phyloP scores from a whole-genome alignment of 768 basidiomycete genomes.

The Mycena amicta region DNA sequence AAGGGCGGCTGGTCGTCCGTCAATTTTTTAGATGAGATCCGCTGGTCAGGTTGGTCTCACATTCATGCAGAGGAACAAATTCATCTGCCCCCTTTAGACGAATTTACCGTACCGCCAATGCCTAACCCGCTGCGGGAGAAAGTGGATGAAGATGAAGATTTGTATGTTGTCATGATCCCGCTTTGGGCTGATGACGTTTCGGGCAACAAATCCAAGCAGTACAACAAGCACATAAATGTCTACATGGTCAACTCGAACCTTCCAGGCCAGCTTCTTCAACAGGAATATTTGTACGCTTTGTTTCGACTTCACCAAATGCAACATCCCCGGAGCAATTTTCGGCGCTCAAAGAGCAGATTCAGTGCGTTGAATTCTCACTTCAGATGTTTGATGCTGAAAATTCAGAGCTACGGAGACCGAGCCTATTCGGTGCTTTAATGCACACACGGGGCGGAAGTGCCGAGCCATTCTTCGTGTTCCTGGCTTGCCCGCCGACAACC shows the following conservation, averaged over 20 bases:
- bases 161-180: background rate
- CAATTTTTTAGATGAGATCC: too few species aligned
- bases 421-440: conserved; percentile 13
- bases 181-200: conserved; percentile 34
- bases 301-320: conserved; percentile 36
- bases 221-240: conserved; percentile 37
- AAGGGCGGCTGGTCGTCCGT: too few species aligned
- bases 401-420: conserved; percentile 9
- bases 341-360: conserved; percentile 6
- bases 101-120: background rate
- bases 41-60: too few species aligned
- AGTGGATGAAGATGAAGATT: background rate
- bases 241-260: conserved; percentile 37
- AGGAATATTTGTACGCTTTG: conserved; percentile 33
- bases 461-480: conserved; percentile 6
- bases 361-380: too few species aligned
- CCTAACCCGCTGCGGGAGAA: background rate
- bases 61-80: too few species aligned
- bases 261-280: conserved; percentile 31
- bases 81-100: too few species aligned
- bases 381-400: too few species aligned
- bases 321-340: conserved; percentile 32
- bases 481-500: conserved; percentile 21
- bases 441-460: conserved; percentile 3
- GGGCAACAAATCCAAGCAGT: conserved; percentile 38